Evolutionary conservation across 2,329 filamentous ascomycete species (phyloP).

Genomic region (Blastomyces gilchristii): DNA sequence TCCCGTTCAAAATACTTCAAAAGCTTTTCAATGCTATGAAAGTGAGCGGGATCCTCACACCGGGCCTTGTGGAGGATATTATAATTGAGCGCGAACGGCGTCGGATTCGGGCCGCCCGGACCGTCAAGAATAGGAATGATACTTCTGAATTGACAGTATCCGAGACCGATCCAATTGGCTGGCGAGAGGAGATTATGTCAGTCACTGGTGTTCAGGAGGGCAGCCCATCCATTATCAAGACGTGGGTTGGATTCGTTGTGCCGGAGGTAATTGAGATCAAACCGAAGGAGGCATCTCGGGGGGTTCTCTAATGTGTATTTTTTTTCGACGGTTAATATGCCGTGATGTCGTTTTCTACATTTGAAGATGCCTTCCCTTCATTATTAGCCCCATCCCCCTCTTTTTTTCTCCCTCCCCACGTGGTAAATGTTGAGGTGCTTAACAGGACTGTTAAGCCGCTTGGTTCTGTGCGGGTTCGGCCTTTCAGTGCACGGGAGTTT

Average conservation of each 20-base stretch:
- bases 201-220: neutral
- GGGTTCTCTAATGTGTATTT: neutral
- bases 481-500: neutral
- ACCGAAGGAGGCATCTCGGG: neutral
- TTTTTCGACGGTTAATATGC: neutral
- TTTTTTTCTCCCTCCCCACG: too few species aligned
- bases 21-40: constrained; percentile 18
- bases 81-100: constrained; percentile 24
- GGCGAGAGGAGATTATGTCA: constrained; percentile 1
- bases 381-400: too few species aligned
- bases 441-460: too few species aligned
- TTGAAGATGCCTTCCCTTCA: too few species aligned
- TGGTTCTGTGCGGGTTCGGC: neutral
- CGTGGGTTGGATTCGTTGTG: neutral
- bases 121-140: constrained; percentile 3
- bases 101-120: constrained; percentile 19
- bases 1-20: constrained; percentile 21
- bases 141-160: neutral
- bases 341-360: neutral
- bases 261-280: constrained; percentile 1
- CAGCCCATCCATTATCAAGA: neutral
- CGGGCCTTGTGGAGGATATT: constrained; percentile 16
- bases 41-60: constrained; percentile 13
- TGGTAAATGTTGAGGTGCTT: too few species aligned
- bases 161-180: constrained; percentile 7